These are phyloP conservation scores for Tetrapisispora fleetii DNA, from an alignment of 805 yeast species.

Conservation along the genomic window DNA sequence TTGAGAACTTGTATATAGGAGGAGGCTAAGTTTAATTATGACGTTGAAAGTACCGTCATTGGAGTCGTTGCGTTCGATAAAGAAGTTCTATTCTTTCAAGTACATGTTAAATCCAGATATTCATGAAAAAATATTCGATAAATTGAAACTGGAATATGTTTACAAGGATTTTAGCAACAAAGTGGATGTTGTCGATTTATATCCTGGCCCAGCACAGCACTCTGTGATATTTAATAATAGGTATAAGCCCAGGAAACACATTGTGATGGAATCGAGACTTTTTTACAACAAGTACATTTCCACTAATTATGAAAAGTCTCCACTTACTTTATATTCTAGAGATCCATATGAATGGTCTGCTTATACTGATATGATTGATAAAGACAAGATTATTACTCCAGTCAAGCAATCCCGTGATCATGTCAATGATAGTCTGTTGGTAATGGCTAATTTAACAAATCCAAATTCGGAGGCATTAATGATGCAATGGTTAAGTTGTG, in stretches of 20 bases:
- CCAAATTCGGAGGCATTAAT: slow-evolving; percentile 52
- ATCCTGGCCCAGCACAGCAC: slow-evolving; percentile 51
- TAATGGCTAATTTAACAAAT: slow-evolving; percentile 50
- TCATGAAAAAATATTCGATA: slow-evolving; percentile 35
- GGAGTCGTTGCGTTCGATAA: slow-evolving; percentile 10
- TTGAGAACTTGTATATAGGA: too few relatives aligned
- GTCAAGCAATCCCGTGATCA: slow-evolving; percentile 28
- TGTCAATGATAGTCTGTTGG: slow-evolving; percentile 45
- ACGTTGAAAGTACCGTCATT: slow-evolving; percentile 7
- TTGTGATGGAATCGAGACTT: slow-evolving; percentile 46
- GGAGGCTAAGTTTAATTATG: slow-evolving; percentile 3
- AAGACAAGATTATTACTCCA: slow-evolving; percentile 37
- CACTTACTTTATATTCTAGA: slow-evolving; percentile 27
- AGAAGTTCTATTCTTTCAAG: slow-evolving; percentile 16
- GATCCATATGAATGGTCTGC: slow-evolving; percentile 68
- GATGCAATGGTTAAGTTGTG: slow-evolving; percentile 66
- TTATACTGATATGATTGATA: slow-evolving; percentile 39
- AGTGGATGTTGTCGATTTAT: slow-evolving; percentile 48
- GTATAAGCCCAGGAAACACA: slow-evolving; percentile 52
- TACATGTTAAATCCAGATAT: slow-evolving; percentile 17
- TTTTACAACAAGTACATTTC: slow-evolving; percentile 8
- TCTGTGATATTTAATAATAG: slow-evolving; percentile 52
- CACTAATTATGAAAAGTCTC: slow-evolving; percentile 8
- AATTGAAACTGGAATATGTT: slow-evolving; percentile 32
- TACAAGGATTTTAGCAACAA: slow-evolving; percentile 26